Conservation (phyloP, 2,329 filamentous ascomycete species). For the Fusarium staphyleae region DNA sequence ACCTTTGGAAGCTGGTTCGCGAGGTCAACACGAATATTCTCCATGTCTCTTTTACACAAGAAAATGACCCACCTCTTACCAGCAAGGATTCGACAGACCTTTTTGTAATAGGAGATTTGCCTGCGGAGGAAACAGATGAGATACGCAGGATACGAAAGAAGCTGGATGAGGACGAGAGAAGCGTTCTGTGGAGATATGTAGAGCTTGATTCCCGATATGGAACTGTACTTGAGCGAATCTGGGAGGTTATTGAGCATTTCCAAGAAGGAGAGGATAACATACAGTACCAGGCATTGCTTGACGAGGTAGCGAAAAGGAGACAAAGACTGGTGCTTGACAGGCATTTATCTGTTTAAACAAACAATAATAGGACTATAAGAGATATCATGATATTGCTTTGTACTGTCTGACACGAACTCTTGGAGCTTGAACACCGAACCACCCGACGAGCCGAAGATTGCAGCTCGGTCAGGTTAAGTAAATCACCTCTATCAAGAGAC, state of each 20-base stretch:
- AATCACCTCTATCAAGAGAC: too few species aligned
- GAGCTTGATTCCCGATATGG: background rate
- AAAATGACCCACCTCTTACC: background rate
- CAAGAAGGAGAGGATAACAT: background rate
- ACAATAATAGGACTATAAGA: too few species aligned
- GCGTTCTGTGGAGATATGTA: conserved; percentile 8
- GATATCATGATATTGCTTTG: too few species aligned
- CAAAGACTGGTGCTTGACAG: background rate
- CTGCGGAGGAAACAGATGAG: background rate
- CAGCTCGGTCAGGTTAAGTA: too few species aligned
- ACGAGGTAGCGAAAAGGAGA: background rate
- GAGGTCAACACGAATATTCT: fast-evolving
- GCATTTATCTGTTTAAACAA: too few species aligned
- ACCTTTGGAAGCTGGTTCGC: background rate
- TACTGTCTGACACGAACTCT: too few species aligned
- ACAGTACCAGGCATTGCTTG: background rate
- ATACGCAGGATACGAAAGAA: background rate
- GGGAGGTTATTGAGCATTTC: background rate
- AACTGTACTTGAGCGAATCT: background rate
- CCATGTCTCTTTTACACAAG: background rate
- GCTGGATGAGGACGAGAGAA: background rate
- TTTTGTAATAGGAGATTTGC: background rate
- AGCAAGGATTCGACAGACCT: background rate
- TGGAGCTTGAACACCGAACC: too few species aligned
- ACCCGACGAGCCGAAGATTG: too few species aligned